These are phyloP conservation scores for Aspergillus fijiensis DNA, from an alignment of 2,329 filamentous ascomycete species.

Conservation along the genomic window DNA sequence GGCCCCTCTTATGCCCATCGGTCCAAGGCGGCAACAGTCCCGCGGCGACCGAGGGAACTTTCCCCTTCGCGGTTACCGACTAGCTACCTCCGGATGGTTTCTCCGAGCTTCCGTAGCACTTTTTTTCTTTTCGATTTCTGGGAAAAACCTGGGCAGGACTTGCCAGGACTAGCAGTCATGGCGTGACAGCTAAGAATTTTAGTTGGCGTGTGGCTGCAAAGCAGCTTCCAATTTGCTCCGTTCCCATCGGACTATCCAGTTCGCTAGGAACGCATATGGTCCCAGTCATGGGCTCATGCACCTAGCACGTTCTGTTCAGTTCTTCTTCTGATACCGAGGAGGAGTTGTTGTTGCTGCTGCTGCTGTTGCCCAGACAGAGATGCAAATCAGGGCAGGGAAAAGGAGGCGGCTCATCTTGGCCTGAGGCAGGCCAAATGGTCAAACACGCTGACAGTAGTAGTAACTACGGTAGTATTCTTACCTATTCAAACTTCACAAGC, in stretches of 20 bases:
- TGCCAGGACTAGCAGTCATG: conserved; percentile 9
- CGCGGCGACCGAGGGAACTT: neutral
- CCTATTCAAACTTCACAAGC: too few species aligned
- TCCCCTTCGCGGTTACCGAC: neutral
- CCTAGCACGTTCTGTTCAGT: conserved; percentile 18
- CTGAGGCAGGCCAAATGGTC: neutral
- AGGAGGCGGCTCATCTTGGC: conserved; percentile 10
- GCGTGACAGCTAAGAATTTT: conserved; percentile 23
- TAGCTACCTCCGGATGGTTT: conserved; percentile 15
- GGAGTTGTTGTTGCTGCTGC: neutral
- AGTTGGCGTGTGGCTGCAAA: conserved; percentile 16
- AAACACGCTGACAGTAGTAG: too few species aligned
- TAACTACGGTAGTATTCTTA: too few species aligned
- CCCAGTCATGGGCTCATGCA: conserved; percentile 14
- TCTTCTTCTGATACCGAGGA: neutral
- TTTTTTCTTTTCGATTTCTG: neutral
- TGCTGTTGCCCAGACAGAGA: conserved; percentile 12
- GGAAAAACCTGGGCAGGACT: neutral
- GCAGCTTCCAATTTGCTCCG: conserved; percentile 18
- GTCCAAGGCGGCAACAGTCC: neutral
- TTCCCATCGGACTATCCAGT: conserved; percentile 7
- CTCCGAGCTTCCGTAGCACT: conserved; percentile 14
- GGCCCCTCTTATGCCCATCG: too few species aligned
- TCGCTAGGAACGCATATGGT: conserved; percentile 14
- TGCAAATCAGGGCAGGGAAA: neutral